Evolutionary conservation across 2,329 filamentous ascomycete species (phyloP).

Genomic region (Bipolaris sorokiniana): DNA sequence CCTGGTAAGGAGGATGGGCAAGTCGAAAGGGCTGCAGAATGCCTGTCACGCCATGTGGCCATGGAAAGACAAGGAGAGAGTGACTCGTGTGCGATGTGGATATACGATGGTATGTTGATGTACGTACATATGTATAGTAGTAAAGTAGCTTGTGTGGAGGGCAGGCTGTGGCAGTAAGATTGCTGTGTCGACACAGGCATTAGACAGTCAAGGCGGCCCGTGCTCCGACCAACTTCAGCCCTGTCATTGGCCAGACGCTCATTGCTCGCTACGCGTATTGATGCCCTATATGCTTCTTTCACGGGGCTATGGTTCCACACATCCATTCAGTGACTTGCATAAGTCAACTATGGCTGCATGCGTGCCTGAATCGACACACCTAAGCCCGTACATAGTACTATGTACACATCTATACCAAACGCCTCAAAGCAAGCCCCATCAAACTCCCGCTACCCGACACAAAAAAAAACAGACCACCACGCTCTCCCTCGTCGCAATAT

Average conservation of each 20-base stretch:
- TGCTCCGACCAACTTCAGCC: constrained; percentile 4
- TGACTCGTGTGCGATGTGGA: background rate
- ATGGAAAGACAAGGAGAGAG: background rate
- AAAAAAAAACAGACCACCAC: background rate
- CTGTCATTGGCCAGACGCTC: constrained; percentile 6
- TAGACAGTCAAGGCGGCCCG: background rate
- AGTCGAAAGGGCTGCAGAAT: background rate
- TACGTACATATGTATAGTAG: too few species aligned
- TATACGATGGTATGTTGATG: too few species aligned
- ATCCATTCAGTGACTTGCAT: constrained; percentile 22
- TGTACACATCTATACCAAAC: background rate
- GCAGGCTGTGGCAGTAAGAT: constrained; percentile 1
- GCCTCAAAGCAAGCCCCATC: constrained; percentile 3
- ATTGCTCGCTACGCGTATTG: constrained; percentile 10
- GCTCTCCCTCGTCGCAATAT: background rate
- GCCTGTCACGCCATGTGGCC: background rate
- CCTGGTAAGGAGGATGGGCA: constrained; percentile 7
- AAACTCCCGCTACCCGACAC: background rate
- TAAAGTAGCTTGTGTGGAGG: background rate
- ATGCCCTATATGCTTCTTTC: constrained; percentile 4
- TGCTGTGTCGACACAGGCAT: background rate
- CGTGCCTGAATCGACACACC: constrained; percentile 5
- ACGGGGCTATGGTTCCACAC: constrained; percentile 3
- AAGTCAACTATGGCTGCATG: constrained; percentile 12
- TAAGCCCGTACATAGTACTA: constrained; percentile 12